phyloP scores from a whole-genome alignment of 2,329 filamentous ascomycete genomes.

The Akanthomyces uredinophilus region DNA sequence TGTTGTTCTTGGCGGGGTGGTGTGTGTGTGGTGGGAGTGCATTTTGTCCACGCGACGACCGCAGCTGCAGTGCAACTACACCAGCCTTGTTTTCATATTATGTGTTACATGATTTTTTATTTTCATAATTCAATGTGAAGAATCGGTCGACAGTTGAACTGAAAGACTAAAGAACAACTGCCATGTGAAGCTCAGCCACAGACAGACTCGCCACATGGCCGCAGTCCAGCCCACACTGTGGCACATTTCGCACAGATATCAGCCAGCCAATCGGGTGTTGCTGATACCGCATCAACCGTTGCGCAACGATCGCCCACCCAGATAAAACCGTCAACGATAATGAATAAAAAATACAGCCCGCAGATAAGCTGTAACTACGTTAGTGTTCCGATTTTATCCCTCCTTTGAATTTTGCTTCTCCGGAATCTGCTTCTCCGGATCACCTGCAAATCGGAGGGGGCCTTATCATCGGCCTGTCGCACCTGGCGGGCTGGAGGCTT shows the following conservation, averaged over 20 bases:
- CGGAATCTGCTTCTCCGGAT: constrained; percentile 12
- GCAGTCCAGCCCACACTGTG: neutral
- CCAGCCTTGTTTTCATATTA: neutral
- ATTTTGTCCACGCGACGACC: neutral
- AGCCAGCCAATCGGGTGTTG: constrained; percentile 13
- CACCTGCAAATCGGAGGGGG: neutral
- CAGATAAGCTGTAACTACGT: constrained; percentile 7
- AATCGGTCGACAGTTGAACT: too few species aligned
- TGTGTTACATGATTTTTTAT: too few species aligned
- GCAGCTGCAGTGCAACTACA: neutral
- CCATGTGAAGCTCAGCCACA: neutral
- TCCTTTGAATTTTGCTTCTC: constrained; percentile 3
- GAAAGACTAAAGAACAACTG: too few species aligned
- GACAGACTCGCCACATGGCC: neutral
- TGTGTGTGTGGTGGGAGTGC: neutral
- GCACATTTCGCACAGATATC: neutral
- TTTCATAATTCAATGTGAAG: neutral
- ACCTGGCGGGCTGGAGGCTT: neutral
- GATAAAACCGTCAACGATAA: neutral
- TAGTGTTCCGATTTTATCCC: neutral
- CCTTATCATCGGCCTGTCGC: constrained; percentile 5
- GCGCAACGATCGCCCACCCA: neutral
- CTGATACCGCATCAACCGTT: constrained; percentile 4
- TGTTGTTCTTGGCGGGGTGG: neutral
- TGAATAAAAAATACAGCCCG: neutral